These are phyloP conservation scores for Cytospora schulzeri DNA, from an alignment of 2,329 filamentous ascomycete species.

Conservation along the genomic window DNA sequence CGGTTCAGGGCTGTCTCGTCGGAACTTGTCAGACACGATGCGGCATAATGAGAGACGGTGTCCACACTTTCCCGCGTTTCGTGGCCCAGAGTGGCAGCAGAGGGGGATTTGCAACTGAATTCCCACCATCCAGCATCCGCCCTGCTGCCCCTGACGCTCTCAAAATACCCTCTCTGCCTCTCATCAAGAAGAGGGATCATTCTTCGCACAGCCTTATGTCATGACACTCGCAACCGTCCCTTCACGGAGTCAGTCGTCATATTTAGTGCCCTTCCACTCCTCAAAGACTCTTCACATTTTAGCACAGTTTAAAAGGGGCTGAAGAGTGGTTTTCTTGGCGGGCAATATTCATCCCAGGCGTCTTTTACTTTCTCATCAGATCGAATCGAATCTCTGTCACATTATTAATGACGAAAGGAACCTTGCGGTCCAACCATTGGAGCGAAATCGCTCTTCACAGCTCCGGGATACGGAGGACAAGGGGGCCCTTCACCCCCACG, in stretches of 20 bases:
- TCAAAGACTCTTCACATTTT: neutral
- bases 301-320: neutral
- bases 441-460: constrained; percentile 16
- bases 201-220: neutral
- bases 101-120: neutral
- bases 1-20: constrained; percentile 19
- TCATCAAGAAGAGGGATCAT: neutral
- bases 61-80: constrained; percentile 30
- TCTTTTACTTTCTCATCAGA: neutral
- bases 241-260: neutral
- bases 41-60: constrained; percentile 11
- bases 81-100: constrained; percentile 18
- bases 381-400: neutral
- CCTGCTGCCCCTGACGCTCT: neutral
- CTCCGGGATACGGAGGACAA: constrained; percentile 17
- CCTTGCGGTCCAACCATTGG: neutral
- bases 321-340: neutral
- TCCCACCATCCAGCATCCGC: neutral
- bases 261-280: neutral
- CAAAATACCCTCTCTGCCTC: too few relatives aligned
- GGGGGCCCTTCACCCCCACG: neutral
- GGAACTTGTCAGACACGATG: constrained; percentile 15
- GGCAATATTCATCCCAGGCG: too few relatives aligned
- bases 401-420: constrained; percentile 18
- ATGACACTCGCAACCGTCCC: neutral